phyloP scores from a whole-genome alignment of 2,329 filamentous ascomycete species.

The Exophiala oligosperma region DNA sequence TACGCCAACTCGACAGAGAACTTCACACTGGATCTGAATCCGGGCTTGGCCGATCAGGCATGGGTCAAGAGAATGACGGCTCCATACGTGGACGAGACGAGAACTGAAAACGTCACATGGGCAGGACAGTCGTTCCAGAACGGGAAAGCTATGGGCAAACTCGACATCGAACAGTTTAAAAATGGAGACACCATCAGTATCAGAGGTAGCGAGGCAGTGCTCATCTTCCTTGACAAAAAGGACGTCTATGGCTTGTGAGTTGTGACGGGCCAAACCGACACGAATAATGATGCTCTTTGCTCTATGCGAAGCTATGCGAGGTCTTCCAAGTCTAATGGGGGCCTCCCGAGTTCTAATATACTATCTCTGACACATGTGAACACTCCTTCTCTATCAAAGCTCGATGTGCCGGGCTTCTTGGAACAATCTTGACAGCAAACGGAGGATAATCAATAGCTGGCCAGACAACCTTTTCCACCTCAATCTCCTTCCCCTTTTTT shows the following conservation, averaged over 20 bases:
- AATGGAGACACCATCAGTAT: not conserved
- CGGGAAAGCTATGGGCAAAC: not conserved
- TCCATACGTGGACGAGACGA: not conserved
- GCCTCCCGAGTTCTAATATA: not conserved
- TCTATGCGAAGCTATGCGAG: too few relatives aligned
- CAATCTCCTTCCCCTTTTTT: conserved; percentile 16
- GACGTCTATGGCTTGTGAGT: not conserved
- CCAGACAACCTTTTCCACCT: conserved; percentile 17
- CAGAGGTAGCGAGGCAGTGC: not conserved
- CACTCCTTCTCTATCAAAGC: conserved; percentile 24
- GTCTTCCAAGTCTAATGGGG: too few relatives aligned
- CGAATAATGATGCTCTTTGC: too few relatives aligned
- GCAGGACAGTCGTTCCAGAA: not conserved
- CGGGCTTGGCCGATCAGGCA: not conserved
- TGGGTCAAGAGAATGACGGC: not conserved
- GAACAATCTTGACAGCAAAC: conserved; percentile 32
- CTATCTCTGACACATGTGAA: not conserved
- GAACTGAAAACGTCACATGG: not conserved
- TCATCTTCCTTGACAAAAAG: not conserved
- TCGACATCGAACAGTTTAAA: not conserved
- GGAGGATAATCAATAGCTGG: conserved; percentile 28
- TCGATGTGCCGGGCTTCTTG: conserved; percentile 27
- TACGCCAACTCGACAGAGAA: not conserved
- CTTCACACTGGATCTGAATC: not conserved
- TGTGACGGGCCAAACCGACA: too few relatives aligned